A percentile compares a stretch with the other conserved stretches of the same genome.
Conservation (phyloP, 768 basidiomycete genomes). For the Panaeolus cyanescens region DNA sequence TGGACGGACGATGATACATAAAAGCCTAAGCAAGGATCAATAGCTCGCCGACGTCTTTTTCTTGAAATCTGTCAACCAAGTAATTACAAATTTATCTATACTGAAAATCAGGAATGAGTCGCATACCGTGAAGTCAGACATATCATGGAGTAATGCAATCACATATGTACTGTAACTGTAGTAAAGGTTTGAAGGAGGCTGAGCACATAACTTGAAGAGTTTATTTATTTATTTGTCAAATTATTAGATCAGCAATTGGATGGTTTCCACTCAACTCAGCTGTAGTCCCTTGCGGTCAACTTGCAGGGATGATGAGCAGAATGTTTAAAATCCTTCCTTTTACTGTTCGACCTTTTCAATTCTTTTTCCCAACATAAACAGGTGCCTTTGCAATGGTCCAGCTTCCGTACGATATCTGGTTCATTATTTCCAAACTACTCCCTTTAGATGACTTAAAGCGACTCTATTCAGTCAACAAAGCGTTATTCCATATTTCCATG, state of each 20-base stretch:
- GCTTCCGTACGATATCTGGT: neutral
- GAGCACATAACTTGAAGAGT: no score
- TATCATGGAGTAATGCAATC: neutral
- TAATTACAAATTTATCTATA: no score
- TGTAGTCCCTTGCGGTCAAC: no score
- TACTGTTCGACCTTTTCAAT: no score
- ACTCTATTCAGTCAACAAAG: neutral
- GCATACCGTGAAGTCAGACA: conserved; percentile 22
- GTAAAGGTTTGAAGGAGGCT: no score
- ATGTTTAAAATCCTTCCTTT: no score
- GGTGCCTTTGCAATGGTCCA: neutral
- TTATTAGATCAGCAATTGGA: no score
- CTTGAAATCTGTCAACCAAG: conserved; percentile 22
- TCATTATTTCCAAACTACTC: neutral
- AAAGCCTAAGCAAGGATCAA: conserved; percentile 43
- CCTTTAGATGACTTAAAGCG: neutral
- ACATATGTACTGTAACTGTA: no score
- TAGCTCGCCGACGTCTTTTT: conserved; percentile 31
- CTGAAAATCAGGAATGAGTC: neutral
- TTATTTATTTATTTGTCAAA: no score
- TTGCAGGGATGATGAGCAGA: no score
- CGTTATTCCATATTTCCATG: neutral
- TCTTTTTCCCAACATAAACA: no score
- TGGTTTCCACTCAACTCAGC: no score
- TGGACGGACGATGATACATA: conserved; percentile 20